Evolutionary conservation across 148 eudicot species (phyloP).

Genomic region (Rhododendron henanense): DNA sequence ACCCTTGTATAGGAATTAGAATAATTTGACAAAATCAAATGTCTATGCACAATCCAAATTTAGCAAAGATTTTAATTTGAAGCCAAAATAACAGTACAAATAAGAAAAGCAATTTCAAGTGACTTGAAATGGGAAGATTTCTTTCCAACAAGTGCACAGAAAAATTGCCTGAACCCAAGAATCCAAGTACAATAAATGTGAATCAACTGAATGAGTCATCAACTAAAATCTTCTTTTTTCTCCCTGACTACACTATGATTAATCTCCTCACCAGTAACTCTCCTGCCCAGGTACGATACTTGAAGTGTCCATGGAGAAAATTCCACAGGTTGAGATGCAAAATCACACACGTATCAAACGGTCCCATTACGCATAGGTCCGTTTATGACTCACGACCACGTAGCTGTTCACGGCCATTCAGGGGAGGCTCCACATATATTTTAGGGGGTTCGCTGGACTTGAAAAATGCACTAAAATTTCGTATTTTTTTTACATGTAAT

Average conservation of each 20-base stretch:
- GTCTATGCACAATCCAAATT: background rate
- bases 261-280: background rate
- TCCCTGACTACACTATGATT: background rate
- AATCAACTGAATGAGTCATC: background rate
- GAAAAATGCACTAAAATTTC: no score
- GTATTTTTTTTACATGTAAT: no score
- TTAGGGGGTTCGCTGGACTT: no score
- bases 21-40: background rate
- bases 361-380: no score
- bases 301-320: background rate
- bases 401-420: no score
- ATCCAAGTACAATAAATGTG: background rate
- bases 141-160: background rate
- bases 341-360: no score
- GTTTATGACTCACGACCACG: no score
- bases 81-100: background rate
- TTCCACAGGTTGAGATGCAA: background rate
- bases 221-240: background rate
- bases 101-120: background rate
- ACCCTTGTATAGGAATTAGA: background rate
- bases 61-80: background rate
- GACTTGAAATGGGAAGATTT: background rate
- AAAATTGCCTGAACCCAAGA: background rate
- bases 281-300: background rate
- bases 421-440: no score